A percentile compares a stretch with the other conserved stretches of the same genome.
Conservation (phyloP, 495 filamentous ascomycete species). For the Xylaria scruposa region DNA sequence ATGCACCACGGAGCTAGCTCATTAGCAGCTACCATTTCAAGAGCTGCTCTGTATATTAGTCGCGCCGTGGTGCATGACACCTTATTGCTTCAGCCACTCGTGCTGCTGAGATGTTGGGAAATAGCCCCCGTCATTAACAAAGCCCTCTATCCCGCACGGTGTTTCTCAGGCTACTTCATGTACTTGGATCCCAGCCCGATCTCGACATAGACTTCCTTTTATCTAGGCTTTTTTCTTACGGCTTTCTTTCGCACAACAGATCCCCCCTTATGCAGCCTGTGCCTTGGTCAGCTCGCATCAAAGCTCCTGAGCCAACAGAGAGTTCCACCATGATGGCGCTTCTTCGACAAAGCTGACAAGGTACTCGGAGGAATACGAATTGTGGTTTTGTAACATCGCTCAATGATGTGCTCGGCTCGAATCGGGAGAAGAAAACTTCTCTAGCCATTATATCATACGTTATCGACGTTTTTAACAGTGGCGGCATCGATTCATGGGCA, state of each 20-base stretch:
- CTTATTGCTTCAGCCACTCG: constrained; percentile 8
- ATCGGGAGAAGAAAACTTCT: background rate
- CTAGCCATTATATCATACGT: constrained; percentile 6
- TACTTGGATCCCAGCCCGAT: constrained; percentile 32
- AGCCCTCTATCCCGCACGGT: constrained; percentile 19
- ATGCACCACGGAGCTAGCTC: constrained; percentile 31
- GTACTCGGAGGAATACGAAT: background rate
- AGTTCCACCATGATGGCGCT: background rate
- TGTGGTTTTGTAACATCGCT: constrained; percentile 3
- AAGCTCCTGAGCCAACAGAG: background rate
- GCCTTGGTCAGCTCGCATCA: constrained; percentile 11
- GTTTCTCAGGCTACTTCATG: constrained; percentile 32
- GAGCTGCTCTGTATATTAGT: constrained; percentile 40
- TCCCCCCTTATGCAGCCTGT: constrained; percentile 9
- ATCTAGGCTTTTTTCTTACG: constrained; percentile 21
- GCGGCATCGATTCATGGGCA: constrained; percentile 12
- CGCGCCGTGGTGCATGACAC: constrained; percentile 34
- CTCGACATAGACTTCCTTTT: constrained; percentile 36
- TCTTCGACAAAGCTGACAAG: background rate
- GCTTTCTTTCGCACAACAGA: constrained; percentile 27
- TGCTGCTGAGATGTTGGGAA: constrained; percentile 27
- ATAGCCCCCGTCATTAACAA: constrained; percentile 17
- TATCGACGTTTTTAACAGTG: constrained; percentile 5
- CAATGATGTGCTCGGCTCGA: constrained; percentile 2
- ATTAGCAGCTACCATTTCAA: constrained; percentile 27